Conservation (phyloP, 2,329 filamentous ascomycete species). For the Clonostachys rosea region DNA sequence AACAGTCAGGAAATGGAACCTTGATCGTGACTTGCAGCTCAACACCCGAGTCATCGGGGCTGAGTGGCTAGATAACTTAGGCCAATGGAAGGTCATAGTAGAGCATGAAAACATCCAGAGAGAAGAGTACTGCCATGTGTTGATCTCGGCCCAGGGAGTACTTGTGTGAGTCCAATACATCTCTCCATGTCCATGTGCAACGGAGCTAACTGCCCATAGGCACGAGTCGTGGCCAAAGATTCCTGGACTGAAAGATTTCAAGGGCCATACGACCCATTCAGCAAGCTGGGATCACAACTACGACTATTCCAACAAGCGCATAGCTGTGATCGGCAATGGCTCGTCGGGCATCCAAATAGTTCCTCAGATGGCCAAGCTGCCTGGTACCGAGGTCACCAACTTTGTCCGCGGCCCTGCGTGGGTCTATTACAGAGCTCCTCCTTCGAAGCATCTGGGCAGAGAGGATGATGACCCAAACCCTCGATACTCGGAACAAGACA, state of each 20-base stretch:
- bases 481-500: no score
- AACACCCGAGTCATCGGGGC: conserved; percentile 27
- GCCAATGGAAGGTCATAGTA: conserved; percentile 34
- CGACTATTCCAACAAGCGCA: conserved; percentile 11
- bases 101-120: conserved; percentile 10
- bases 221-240: conserved; percentile 39
- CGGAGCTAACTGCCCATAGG: conserved; percentile 18
- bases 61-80: conserved; percentile 7
- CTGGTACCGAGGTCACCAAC: neutral
- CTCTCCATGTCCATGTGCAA: no score
- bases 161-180: neutral
- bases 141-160: neutral
- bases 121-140: no score
- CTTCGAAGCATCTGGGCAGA: no score
- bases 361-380: conserved; percentile 10
- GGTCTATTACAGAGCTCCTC: conserved; percentile 20
- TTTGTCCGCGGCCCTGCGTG: conserved; percentile 11
- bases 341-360: conserved; percentile 20
- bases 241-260: conserved; percentile 36
- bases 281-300: conserved; percentile 29
- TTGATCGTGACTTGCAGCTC: conserved; percentile 42
- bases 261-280: conserved; percentile 35
- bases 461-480: no score
- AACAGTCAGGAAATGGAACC: conserved; percentile 41
- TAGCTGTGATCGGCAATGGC: conserved; percentile 25